Conservation (phyloP, 257 asterid species). For the Solanum piurae region DNA sequence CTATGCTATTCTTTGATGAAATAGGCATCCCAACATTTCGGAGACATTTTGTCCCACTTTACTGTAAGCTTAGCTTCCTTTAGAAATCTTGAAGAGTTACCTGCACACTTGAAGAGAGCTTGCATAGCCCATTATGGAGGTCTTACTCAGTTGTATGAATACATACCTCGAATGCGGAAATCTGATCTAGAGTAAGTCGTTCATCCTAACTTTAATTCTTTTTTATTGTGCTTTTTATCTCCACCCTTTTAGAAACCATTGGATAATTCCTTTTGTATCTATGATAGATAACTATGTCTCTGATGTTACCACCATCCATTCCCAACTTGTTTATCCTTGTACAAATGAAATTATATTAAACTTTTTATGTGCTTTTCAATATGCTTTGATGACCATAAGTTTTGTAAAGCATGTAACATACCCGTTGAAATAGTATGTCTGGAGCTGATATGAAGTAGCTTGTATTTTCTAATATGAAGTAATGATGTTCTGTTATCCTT, state of each 20-base stretch:
- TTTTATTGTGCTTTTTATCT: not conserved
- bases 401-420: not conserved
- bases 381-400: not conserved
- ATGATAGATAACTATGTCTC: not conserved
- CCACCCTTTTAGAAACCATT: not conserved
- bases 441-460: not conserved
- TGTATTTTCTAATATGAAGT: not conserved
- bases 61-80: constrained; percentile 67
- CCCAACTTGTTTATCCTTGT: not conserved
- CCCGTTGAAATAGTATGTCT: not conserved
- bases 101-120: constrained; percentile 71
- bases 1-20: not conserved
- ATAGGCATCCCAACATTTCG: constrained; percentile 94
- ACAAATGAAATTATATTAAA: not conserved
- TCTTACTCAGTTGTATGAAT: constrained; percentile 63
- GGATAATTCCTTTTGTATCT: not conserved
- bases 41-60: constrained; percentile 76
- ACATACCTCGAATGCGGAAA: constrained; percentile 80
- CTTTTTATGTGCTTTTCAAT: not conserved
- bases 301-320: not conserved
- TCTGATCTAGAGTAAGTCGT: constrained; percentile 64
- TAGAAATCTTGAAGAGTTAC: constrained; percentile 40
- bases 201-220: constrained; percentile 1
- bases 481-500: not conserved
- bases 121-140: constrained; percentile 74